A percentile compares a stretch with the other conserved stretches of the same genome.
Conservation (phyloP, 768 basidiomycete species). For the Rhodotorula graminis region DNA sequence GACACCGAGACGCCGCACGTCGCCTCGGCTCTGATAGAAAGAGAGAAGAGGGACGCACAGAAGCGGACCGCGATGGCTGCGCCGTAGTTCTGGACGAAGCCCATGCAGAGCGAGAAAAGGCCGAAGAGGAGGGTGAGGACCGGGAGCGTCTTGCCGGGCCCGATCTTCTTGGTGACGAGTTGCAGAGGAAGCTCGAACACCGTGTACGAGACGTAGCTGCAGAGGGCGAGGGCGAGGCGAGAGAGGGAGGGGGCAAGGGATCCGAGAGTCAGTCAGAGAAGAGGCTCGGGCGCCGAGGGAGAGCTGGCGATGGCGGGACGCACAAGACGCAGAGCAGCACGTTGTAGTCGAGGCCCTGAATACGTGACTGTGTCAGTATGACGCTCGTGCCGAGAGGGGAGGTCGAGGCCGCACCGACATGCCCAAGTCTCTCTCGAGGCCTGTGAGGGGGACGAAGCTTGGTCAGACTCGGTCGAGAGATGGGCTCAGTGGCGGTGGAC, state of each 20-base stretch:
- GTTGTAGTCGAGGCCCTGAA: constrained; percentile 33
- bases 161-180: constrained; percentile 10
- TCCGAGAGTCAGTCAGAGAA: no score
- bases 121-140: constrained; percentile 22
- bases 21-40: no score
- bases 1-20: no score
- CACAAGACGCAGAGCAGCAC: constrained; percentile 1
- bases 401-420: constrained; percentile 28
- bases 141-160: constrained; percentile 20
- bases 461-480: no score
- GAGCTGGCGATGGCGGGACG: no score
- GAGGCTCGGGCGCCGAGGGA: no score
- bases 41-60: neutral
- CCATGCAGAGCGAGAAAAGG: constrained; percentile 25
- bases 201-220: constrained; percentile 13
- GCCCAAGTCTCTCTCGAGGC: constrained; percentile 40
- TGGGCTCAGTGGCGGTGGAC: no score
- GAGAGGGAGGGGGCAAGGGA: no score
- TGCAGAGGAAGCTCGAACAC: neutral
- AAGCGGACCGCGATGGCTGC: constrained; percentile 25
- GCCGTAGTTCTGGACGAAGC: constrained; percentile 28
- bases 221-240: neutral
- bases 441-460: no score
- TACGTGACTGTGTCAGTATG: no score
- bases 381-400: no score